Evolutionary conservation across 1,284 basidiomycete genomes (phyloP).

Genomic region (Rhodotorula sp.): DNA sequence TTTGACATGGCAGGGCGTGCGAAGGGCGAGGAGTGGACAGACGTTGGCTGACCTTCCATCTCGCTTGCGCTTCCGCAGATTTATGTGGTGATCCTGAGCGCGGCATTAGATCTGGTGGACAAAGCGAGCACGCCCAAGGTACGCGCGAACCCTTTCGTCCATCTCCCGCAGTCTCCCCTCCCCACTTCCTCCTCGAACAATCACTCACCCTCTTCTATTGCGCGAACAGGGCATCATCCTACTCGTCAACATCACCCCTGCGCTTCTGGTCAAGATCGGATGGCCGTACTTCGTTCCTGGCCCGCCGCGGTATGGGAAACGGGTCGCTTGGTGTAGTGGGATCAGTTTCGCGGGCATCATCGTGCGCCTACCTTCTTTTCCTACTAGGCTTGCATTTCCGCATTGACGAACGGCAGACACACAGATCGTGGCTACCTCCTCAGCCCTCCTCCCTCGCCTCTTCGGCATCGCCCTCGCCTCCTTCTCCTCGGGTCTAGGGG

Average conservation of each 20-base stretch:
- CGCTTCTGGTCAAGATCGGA: constrained; percentile 69
- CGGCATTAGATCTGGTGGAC: constrained; percentile 90
- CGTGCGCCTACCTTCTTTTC: constrained; percentile 50
- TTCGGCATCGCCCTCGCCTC: constrained; percentile 85
- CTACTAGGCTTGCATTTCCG: not conserved
- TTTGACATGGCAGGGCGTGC: too few species aligned
- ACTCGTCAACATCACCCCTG: constrained; percentile 50
- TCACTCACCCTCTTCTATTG: too few species aligned
- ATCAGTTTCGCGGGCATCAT: constrained; percentile 78
- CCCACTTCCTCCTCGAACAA: too few species aligned
- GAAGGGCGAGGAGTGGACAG: too few species aligned
- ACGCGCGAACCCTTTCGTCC: not conserved
- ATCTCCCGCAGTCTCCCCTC: not conserved
- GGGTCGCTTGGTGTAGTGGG: constrained; percentile 69
- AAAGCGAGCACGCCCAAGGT: constrained; percentile 70
- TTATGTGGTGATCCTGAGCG: constrained; percentile 94
- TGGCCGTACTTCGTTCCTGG: constrained; percentile 87
- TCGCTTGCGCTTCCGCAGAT: not conserved
- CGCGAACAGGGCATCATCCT: constrained; percentile 39
- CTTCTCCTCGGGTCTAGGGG: constrained; percentile 89
- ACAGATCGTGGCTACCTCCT: constrained; percentile 77
- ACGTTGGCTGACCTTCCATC: not conserved
- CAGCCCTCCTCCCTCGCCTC: constrained; percentile 66
- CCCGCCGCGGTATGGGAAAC: constrained; percentile 68
- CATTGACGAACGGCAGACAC: too few species aligned